These are phyloP conservation scores for Starmerella apis DNA, from an alignment of 805 yeast species.

Conservation along the genomic window DNA sequence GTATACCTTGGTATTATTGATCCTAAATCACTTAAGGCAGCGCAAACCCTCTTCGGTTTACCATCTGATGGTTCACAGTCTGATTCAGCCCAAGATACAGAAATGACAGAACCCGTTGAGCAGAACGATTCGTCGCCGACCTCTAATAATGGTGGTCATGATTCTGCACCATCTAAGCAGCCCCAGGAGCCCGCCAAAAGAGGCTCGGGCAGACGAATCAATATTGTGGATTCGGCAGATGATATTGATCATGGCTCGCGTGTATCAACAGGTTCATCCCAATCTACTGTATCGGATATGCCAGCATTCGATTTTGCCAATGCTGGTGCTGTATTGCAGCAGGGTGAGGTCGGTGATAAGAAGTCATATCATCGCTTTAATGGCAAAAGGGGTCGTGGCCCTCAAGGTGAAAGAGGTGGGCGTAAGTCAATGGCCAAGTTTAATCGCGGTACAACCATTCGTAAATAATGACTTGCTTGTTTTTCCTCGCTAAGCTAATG, in stretches of 20 bases:
- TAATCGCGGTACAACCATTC: conserved; percentile 16
- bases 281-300: conserved; percentile 8
- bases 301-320: conserved; percentile 28
- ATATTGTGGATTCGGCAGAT: conserved; percentile 21
- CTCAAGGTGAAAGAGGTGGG: conserved; percentile 12
- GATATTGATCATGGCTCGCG: conserved; percentile 15
- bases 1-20: conserved; percentile 1
- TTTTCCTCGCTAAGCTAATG: too few species aligned
- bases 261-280: not conserved
- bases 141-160: not conserved
- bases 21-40: not conserved
- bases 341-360: not conserved
- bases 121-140: not conserved
- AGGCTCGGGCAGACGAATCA: conserved; percentile 12
- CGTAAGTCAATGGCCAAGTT: conserved; percentile 17
- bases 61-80: not conserved
- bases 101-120: not conserved
- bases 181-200: not conserved
- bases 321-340: conserved; percentile 25
- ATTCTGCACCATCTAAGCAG: not conserved
- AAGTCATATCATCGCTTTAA: conserved; percentile 8
- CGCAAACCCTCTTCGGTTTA: not conserved
- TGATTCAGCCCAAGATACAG: not conserved
- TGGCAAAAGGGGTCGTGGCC: not conserved
- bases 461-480: too few species aligned